phyloP scores from a whole-genome alignment of 331 rosid genomes.

The Malus hybrid region DNA sequence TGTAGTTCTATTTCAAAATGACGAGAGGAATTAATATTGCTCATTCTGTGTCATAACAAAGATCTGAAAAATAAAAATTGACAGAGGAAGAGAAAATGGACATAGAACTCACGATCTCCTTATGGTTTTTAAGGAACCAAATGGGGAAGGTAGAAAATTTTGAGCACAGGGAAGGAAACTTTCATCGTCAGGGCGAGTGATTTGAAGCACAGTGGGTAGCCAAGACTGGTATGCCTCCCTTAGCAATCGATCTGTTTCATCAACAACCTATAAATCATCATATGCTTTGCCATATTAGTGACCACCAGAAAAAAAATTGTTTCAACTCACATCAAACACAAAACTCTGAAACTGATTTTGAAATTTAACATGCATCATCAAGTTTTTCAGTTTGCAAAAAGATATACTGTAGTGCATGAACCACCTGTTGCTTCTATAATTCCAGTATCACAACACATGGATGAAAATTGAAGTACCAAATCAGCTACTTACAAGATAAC shows the following conservation, averaged over 20 bases:
- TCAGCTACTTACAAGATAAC: slow-evolving; percentile 59
- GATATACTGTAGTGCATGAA: background rate
- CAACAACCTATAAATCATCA: slow-evolving; percentile 65
- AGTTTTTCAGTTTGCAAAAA: background rate
- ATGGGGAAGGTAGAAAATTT: slow-evolving; percentile 31
- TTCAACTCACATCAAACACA: background rate
- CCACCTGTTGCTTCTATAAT: background rate
- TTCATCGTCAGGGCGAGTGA: slow-evolving; percentile 36
- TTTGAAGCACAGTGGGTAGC: slow-evolving; percentile 76
- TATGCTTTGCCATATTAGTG: background rate
- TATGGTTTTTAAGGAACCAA: slow-evolving; percentile 58
- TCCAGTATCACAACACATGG: background rate
- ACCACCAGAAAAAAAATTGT: background rate
- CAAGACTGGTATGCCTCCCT: slow-evolving; percentile 92
- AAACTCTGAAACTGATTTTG: background rate
- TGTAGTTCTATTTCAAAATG: background rate
- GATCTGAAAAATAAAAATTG: background rate
- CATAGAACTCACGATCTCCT: slow-evolving; percentile 65
- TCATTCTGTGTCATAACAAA: background rate
- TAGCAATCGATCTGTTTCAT: slow-evolving; percentile 84
- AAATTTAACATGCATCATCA: background rate
- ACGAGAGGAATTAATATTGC: background rate
- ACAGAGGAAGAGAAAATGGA: slow-evolving; percentile 11
- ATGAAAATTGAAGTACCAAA: background rate
- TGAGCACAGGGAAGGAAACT: slow-evolving; percentile 29